phyloP scores from a whole-genome alignment of 164 flowering plant genomes.

The Hamamelis virginiana region DNA sequence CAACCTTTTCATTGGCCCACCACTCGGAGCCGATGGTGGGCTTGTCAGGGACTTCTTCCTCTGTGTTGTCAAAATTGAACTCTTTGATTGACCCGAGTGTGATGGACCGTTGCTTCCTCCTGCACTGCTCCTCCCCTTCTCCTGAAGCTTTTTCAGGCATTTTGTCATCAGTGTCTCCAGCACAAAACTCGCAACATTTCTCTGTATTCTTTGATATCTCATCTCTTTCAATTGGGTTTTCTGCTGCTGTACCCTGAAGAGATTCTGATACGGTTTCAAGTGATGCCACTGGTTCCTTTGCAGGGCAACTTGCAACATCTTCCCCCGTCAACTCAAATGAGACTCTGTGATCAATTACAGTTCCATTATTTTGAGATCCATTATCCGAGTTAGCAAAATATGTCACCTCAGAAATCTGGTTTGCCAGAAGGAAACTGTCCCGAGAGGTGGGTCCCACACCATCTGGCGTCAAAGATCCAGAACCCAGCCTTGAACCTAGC shows the following conservation, averaged over 20 bases:
- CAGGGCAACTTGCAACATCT: constrained; percentile 59
- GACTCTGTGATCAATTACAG: constrained; percentile 57
- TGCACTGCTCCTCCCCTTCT: constrained; percentile 30
- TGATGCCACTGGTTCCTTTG: constrained; percentile 29
- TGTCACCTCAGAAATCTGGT: constrained; percentile 53
- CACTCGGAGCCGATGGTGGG: constrained; percentile 51
- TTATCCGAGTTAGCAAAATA: constrained; percentile 51
- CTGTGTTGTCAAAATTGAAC: constrained; percentile 75
- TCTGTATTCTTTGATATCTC: constrained; percentile 17
- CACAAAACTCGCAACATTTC: constrained; percentile 14
- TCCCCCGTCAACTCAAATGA: constrained; percentile 72
- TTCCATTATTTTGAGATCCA: constrained; percentile 33
- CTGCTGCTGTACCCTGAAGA: constrained; percentile 15
- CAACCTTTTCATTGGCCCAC: constrained; percentile 74
- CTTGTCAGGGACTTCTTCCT: constrained; percentile 39
- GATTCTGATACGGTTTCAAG: constrained; percentile 24
- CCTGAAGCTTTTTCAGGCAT: constrained; percentile 23
- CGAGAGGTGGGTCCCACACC: constrained; percentile 32
- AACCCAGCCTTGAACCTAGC: constrained; percentile 41
- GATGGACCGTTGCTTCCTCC: constrained; percentile 43
- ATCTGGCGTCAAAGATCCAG: constrained; percentile 49
- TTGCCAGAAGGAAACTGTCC: constrained; percentile 38
- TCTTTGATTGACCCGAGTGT: constrained; percentile 70
- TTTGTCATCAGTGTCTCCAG: constrained; percentile 17
- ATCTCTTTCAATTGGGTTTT: constrained; percentile 18